Conservation (phyloP, 805 yeast species). For the Pichia phayaonensis region DNA sequence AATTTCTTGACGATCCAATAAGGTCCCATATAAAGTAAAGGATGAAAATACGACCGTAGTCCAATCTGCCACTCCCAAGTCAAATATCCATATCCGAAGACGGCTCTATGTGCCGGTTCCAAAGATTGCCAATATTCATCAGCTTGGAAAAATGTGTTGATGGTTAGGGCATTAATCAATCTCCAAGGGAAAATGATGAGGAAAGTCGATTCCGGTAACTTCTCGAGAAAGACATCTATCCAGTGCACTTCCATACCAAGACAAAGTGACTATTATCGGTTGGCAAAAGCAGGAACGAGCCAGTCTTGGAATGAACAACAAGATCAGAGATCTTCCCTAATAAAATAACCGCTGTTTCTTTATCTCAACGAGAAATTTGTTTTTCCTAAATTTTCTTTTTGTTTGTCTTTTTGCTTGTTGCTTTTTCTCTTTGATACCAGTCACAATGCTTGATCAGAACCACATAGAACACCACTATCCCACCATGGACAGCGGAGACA, state of each 20-base stretch:
- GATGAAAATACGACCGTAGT: constrained; percentile 73
- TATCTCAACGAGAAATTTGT: neutral
- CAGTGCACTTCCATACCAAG: neutral
- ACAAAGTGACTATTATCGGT: no score
- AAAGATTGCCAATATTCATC: constrained; percentile 92
- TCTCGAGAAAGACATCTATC: neutral
- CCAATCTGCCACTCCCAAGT: constrained; percentile 94
- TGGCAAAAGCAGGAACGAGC: no score
- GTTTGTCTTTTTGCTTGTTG: neutral
- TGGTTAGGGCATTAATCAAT: constrained; percentile 53
- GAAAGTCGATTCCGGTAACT: neutral
- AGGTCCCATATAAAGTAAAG: constrained; percentile 54
- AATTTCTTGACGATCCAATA: constrained; percentile 30
- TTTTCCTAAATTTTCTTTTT: no score
- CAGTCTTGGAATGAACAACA: no score
- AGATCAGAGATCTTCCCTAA: no score
- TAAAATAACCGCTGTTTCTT: no score
- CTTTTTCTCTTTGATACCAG: neutral
- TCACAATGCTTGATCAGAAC: neutral
- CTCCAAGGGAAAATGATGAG: constrained; percentile 35
- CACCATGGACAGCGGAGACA: neutral
- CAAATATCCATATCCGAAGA: constrained; percentile 70
- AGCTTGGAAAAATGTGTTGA: constrained; percentile 82
- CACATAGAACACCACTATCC: neutral
- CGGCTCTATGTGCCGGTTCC: constrained; percentile 79